phyloP scores from a whole-genome alignment of 1,284 basidiomycete genomes.

The Ceratobasidium sp. region DNA sequence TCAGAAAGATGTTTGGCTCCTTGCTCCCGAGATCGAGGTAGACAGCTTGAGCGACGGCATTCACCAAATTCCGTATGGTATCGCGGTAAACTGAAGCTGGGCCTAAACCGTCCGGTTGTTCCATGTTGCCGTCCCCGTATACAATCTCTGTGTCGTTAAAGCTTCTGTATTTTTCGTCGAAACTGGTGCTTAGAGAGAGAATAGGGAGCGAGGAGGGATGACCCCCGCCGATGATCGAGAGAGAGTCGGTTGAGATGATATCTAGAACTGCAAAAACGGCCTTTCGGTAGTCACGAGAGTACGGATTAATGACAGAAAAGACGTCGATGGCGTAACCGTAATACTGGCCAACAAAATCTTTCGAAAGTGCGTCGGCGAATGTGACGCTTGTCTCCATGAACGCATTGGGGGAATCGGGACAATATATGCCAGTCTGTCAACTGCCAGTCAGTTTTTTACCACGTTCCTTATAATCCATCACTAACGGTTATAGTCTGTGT shows the following conservation, averaged over 20 bases:
- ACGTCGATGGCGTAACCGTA: background rate
- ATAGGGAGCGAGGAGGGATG: background rate
- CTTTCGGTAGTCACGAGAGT: slow-evolving; percentile 27
- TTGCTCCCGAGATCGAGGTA: slow-evolving; percentile 6
- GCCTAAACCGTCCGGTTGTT: background rate
- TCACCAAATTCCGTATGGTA: slow-evolving; percentile 13
- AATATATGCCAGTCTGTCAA: slow-evolving; percentile 11
- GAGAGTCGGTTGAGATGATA: slow-evolving; percentile 29
- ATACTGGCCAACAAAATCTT: slow-evolving; percentile 16
- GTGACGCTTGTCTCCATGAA: slow-evolving; percentile 12
- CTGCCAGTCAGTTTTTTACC: background rate
- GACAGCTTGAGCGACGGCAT: slow-evolving; percentile 1
- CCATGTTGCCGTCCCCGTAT: slow-evolving; percentile 2
- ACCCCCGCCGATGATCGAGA: slow-evolving; percentile 9
- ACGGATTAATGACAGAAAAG: background rate
- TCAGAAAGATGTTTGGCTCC: slow-evolving; percentile 8
- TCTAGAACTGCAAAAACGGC: slow-evolving; percentile 24
- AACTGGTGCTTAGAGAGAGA: slow-evolving; percentile 7
- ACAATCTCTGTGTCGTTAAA: background rate
- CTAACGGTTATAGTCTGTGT: slow-evolving; percentile 19
- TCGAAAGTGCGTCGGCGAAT: slow-evolving; percentile 10
- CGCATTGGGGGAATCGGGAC: background rate
- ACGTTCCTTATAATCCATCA: background rate
- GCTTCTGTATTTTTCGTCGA: background rate
- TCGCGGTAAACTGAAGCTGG: slow-evolving; percentile 6